A percentile compares a stretch with the other conserved stretches of the same genome.
phyloP scores from a whole-genome alignment of 805 yeast species.

The Wickerhamiella azyma region DNA sequence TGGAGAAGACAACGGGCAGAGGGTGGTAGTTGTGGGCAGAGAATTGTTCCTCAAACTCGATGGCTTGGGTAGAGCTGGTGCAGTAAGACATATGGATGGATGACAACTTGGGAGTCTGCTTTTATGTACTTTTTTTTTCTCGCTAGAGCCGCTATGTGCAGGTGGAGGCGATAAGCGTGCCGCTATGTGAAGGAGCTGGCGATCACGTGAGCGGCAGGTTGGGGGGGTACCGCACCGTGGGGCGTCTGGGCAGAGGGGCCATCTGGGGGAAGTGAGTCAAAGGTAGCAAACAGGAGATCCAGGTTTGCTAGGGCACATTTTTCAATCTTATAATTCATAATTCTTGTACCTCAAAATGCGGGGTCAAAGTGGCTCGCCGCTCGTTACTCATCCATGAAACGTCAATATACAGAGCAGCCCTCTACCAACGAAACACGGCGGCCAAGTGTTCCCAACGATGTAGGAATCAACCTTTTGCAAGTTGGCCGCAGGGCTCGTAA shows the following conservation, averaged over 20 bases:
- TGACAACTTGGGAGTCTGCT: background rate
- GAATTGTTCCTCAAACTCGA: slow-evolving; percentile 56
- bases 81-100: slow-evolving; percentile 7
- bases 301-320: too few species aligned
- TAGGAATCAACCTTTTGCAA: slow-evolving; percentile 16
- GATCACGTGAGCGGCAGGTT: slow-evolving; percentile 4
- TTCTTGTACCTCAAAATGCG: background rate
- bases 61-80: slow-evolving; percentile 51
- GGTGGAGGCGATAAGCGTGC: slow-evolving; percentile 8
- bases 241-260: too few species aligned
- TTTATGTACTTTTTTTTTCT: background rate
- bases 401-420: background rate
- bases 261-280: too few species aligned
- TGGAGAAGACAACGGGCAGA: slow-evolving; percentile 81
- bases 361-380: background rate
- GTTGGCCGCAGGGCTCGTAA: slow-evolving; percentile 22
- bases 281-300: too few species aligned
- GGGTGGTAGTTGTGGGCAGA: slow-evolving; percentile 98
- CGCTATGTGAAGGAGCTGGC: slow-evolving; percentile 11
- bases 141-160: slow-evolving; percentile 10
- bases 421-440: background rate
- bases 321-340: too few species aligned
- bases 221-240: too few species aligned
- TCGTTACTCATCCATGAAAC: background rate
- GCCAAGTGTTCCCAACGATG: slow-evolving; percentile 13